phyloP scores from a whole-genome alignment of 2,329 filamentous ascomycete genomes.

The Alternaria infectoria region DNA sequence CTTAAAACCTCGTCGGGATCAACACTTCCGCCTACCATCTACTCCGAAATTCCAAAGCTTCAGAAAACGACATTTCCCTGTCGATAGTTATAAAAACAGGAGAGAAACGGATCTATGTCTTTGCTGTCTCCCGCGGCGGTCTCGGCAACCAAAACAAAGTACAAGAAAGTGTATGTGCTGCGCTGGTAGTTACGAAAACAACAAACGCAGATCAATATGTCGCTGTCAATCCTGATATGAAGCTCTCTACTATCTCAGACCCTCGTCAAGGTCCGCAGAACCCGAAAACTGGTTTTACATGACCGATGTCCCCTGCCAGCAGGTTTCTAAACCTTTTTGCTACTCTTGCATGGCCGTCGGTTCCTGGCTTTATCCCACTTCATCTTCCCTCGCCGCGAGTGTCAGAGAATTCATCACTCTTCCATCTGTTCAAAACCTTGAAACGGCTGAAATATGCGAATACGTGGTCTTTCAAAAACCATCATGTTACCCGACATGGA shows the following conservation, averaged over 20 bases:
- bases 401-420: accelerated
- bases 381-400: background rate
- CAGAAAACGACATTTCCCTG: too few relatives aligned
- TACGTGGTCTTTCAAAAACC: background rate
- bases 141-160: too few relatives aligned
- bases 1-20: accelerated
- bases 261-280: background rate
- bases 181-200: too few relatives aligned
- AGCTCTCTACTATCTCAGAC: background rate
- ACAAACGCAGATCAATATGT: too few relatives aligned
- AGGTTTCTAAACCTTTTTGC: accelerated
- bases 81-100: too few relatives aligned
- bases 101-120: too few relatives aligned
- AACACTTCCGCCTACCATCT: too few relatives aligned
- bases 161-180: too few relatives aligned
- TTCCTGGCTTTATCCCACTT: background rate
- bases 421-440: accelerated
- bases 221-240: background rate
- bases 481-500: too few relatives aligned
- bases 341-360: background rate
- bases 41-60: too few relatives aligned
- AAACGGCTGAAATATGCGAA: background rate
- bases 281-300: too few relatives aligned
- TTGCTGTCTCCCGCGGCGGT: too few relatives aligned
- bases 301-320: background rate